phyloP scores from a whole-genome alignment of 805 yeast species.

The Wickerhamomyces canadensis region DNA sequence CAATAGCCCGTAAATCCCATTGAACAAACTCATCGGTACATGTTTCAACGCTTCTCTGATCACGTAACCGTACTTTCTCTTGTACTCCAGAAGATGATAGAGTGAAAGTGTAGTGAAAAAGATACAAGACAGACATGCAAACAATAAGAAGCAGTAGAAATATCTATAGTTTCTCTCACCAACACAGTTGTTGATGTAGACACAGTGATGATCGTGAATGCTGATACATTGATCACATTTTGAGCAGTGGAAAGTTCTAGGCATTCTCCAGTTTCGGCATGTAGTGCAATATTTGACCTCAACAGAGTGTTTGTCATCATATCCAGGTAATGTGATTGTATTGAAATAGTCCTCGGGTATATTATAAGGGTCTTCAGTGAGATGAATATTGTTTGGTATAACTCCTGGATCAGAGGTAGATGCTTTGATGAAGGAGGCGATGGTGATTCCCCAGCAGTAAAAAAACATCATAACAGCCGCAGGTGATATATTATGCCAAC shows the following conservation, averaged over 20 bases:
- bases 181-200: slow-evolving; percentile 68
- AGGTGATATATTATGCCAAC: slow-evolving; percentile 52
- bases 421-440: slow-evolving; percentile 45
- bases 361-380: slow-evolving; percentile 33
- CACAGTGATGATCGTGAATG: slow-evolving; percentile 34
- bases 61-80: slow-evolving; percentile 4
- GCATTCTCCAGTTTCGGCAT: slow-evolving; percentile 73
- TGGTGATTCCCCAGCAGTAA: slow-evolving; percentile 51
- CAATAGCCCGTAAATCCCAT: slow-evolving; percentile 44
- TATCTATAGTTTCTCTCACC: slow-evolving; percentile 68
- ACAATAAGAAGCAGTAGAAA: slow-evolving; percentile 47
- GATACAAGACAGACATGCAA: slow-evolving; percentile 27
- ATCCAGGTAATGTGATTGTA: slow-evolving; percentile 43
- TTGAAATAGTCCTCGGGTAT: slow-evolving; percentile 57
- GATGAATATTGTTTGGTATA: slow-evolving; percentile 61
- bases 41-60: slow-evolving; percentile 21
- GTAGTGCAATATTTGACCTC: slow-evolving; percentile 53
- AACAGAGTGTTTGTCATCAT: slow-evolving; percentile 29
- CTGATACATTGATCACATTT: slow-evolving; percentile 58
- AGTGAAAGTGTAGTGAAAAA: slow-evolving; percentile 27
- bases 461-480: slow-evolving; percentile 49
- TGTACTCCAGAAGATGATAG: slow-evolving; percentile 24
- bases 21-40: slow-evolving; percentile 41
- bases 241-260: slow-evolving; percentile 70
- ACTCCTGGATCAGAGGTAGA: slow-evolving; percentile 64